A percentile compares a stretch with the other conserved stretches of the same genome.
Conservation (phyloP, 1,139 yeast species). For the Blastobotrys malaysiensis region DNA sequence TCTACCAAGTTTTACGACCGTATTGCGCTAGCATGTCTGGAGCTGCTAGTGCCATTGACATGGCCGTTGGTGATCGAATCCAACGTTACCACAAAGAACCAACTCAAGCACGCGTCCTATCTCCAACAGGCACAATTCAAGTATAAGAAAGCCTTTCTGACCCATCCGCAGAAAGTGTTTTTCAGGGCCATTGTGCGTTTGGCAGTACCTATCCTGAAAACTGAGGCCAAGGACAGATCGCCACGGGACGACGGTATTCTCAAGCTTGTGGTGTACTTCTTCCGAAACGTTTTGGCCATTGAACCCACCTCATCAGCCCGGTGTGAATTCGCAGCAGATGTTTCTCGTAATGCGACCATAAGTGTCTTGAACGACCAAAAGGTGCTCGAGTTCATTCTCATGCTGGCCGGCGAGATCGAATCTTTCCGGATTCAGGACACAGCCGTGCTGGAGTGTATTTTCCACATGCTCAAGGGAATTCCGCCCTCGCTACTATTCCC, state of each 20-base stretch:
- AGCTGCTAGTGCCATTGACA: slow-evolving; percentile 74
- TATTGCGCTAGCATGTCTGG: slow-evolving; percentile 66
- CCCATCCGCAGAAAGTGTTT: slow-evolving; percentile 54
- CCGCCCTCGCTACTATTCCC: slow-evolving; percentile 35
- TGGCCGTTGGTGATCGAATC: slow-evolving; percentile 72
- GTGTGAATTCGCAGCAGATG: slow-evolving; percentile 47
- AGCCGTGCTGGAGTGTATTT: slow-evolving; percentile 65
- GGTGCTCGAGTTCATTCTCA: slow-evolving; percentile 64
- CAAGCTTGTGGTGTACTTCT: slow-evolving; percentile 63
- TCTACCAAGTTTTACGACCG: slow-evolving; percentile 43
- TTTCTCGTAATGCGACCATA: slow-evolving; percentile 57
- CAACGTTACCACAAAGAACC: slow-evolving; percentile 44
- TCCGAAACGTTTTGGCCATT: slow-evolving; percentile 70
- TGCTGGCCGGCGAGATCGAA: slow-evolving; percentile 62
- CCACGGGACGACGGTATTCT: slow-evolving; percentile 69
- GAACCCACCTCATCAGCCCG: slow-evolving; percentile 52
- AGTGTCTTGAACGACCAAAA: slow-evolving; percentile 57
- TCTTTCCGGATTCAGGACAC: slow-evolving; percentile 59
- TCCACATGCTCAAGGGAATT: slow-evolving; percentile 55
- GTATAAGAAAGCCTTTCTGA: slow-evolving; percentile 66
- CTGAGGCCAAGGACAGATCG: slow-evolving; percentile 48
- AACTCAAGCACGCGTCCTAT: slow-evolving; percentile 52
- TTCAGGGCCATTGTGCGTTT: slow-evolving; percentile 67
- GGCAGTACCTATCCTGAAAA: slow-evolving; percentile 58
- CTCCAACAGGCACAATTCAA: slow-evolving; percentile 59